These are phyloP conservation scores for Ganoderma lingzhi DNA, from an alignment of 1,284 basidiomycete genomes.

Conservation along the genomic window DNA sequence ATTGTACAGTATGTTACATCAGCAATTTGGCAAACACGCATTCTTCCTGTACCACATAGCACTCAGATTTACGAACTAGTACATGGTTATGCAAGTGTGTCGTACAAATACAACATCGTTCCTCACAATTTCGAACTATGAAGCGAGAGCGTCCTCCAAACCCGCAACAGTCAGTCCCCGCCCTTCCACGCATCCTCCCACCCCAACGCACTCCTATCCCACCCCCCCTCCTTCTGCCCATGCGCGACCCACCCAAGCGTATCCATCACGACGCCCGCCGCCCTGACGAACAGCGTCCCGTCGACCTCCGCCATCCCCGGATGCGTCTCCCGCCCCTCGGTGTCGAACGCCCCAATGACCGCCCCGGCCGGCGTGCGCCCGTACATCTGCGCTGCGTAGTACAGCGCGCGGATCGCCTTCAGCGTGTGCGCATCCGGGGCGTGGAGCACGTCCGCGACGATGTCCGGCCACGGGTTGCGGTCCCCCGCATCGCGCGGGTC, in stretches of 20 bases:
- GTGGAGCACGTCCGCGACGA: slow-evolving; percentile 61
- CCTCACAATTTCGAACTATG: not conserved
- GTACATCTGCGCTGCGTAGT: slow-evolving; percentile 58
- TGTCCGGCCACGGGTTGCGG: slow-evolving; percentile 66
- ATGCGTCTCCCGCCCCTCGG: slow-evolving; percentile 48
- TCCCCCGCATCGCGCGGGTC: slow-evolving; percentile 46
- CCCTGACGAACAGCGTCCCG: slow-evolving; percentile 69
- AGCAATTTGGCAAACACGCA: not conserved
- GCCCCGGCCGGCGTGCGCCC: slow-evolving; percentile 53
- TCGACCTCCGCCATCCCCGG: slow-evolving; percentile 58
- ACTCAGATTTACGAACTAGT: too few relatives aligned
- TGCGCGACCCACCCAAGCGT: slow-evolving; percentile 68
- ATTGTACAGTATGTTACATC: not conserved
- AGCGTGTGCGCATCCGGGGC: slow-evolving; percentile 68
- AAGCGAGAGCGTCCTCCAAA: not conserved
- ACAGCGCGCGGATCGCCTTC: slow-evolving; percentile 66
- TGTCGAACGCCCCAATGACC: slow-evolving; percentile 54
- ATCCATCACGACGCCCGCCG: slow-evolving; percentile 69
- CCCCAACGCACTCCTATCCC: slow-evolving; percentile 71
- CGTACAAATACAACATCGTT: slow-evolving; percentile 1
- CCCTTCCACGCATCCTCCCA: slow-evolving; percentile 75
- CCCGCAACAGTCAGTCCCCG: slow-evolving; percentile 16
- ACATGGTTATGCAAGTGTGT: not conserved
- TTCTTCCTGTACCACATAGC: not conserved
- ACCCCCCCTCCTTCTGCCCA: slow-evolving; percentile 53